Evolutionary conservation across 2,329 filamentous ascomycete genomes (phyloP), one percentile per base, ranked within the genome.

Genomic region (Xylariales sp.): DNA sequence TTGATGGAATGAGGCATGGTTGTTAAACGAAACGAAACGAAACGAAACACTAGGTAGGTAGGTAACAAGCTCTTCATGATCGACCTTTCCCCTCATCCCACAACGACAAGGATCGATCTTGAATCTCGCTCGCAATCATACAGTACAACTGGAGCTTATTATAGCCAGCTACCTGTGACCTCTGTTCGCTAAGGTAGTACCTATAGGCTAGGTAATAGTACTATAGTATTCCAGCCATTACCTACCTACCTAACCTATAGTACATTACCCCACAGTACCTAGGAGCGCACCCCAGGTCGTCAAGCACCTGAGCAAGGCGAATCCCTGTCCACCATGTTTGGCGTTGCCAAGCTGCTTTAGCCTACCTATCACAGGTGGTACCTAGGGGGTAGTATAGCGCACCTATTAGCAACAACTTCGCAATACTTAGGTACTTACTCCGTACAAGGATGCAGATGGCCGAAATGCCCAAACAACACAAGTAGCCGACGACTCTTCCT

Each of bases 251-350:
- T 34, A 5, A 34, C 32, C 32, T 34, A 8, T 14, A 54, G 50
- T 30, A 12, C 43, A 4, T 53, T 67, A 67, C 64, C 64, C 64
- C 64, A 64, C 64, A 67, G 23, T 50, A 49, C 30, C 12, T 23
- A 23, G 6, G 10, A 41, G 9, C 39, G n/a, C n/a, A 59, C 64
- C 63, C 54, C 54, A 56, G 58, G 57, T 23, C 18, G 4, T 32
- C 18, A 43, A 43, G 50, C 43, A 46, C 39, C 53, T 45, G 9
- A 36, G 34, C 46, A 59, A 41, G 58, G 52, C 46, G 23, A 23
- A 68, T 65, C 65, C 65, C 52, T 68, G 65, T 43, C 23, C 23
- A 58, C 57, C 62, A 62, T 57, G 56, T 46, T 61, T 48, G 32
- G 43, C 58, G 53, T 12, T 28, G 39, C 6, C 6, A 39, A 10